Conservation (phyloP, 2,329 filamentous ascomycete species). For the Fusarium transvaalense region DNA sequence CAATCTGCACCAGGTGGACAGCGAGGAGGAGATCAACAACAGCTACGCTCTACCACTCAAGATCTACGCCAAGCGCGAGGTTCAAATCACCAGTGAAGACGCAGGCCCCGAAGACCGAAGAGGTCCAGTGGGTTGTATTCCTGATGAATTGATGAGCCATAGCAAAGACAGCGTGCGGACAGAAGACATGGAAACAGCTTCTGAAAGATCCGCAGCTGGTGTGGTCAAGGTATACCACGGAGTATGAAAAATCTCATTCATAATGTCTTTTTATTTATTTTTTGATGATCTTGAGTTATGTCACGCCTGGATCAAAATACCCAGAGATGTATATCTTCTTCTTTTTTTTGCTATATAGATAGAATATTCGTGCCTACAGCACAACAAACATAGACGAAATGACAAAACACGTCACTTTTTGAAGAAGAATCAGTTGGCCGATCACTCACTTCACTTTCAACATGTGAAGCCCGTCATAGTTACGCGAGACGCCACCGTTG, state of each 20-base stretch:
- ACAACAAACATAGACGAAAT: neutral
- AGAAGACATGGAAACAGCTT: constrained; percentile 44
- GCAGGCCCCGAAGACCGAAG: constrained; percentile 41
- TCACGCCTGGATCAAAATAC: constrained; percentile 22
- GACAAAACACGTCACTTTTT: neutral
- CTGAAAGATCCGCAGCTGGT: constrained; percentile 45
- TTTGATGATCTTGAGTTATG: constrained; percentile 16
- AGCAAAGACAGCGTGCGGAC: constrained; percentile 42
- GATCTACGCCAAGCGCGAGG: constrained; percentile 55
- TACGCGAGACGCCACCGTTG: constrained; percentile 7
- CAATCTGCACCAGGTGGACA: constrained; percentile 49
- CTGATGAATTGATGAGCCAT: constrained; percentile 24
- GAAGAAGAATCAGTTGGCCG: neutral
- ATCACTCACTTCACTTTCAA: neutral
- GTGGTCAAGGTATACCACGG: constrained; percentile 48
- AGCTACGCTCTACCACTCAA: constrained; percentile 52
- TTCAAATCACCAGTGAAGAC: constrained; percentile 48
- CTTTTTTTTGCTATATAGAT: constrained; percentile 5
- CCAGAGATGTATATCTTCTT: constrained; percentile 12
- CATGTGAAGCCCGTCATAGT: neutral
- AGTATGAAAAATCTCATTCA: constrained; percentile 36
- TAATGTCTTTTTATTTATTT: constrained; percentile 16
- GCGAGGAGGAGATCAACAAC: constrained; percentile 55
- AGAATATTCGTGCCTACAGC: constrained; percentile 24
- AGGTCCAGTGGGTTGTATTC: constrained; percentile 39